Percentiles rank a stretch among this genome's conserved stretches.
phyloP scores from a whole-genome alignment of 192 early-diverging fungal genomes.

The Backusella sp. region DNA sequence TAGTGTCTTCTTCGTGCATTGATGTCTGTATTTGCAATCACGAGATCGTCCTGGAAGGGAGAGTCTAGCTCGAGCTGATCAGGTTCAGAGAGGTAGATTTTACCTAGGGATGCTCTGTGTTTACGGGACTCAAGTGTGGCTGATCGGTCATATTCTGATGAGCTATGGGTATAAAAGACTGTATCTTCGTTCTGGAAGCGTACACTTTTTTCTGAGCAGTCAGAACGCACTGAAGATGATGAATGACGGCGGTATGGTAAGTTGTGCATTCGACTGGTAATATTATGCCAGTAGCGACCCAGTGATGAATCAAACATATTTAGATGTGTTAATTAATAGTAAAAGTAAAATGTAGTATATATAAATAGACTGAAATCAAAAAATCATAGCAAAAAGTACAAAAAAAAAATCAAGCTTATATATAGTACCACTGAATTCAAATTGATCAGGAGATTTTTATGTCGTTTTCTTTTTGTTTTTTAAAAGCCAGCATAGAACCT shows the following conservation, averaged over 20 bases:
- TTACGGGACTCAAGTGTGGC: not conserved
- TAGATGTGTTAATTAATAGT: not conserved
- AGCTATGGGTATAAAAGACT: constrained; percentile 21
- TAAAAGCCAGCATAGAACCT: not conserved
- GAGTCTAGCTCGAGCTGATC: not conserved
- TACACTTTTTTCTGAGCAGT: constrained; percentile 7
- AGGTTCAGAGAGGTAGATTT: constrained; percentile 6
- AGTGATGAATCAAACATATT: constrained; percentile 4
- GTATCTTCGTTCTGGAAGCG: constrained; percentile 5
- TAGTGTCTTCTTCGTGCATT: constrained; percentile 1
- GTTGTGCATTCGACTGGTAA: not conserved
- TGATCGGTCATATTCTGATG: constrained; percentile 20
- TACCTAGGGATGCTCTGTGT: not conserved
- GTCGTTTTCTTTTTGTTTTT: not conserved
- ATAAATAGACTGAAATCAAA: not conserved
- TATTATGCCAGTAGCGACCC: not conserved
- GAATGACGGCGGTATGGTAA: not conserved
- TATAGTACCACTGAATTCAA: not conserved
- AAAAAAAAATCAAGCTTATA: not conserved
- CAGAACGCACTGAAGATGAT: not conserved
- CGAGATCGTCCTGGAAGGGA: not conserved
- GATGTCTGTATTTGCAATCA: not conserved
- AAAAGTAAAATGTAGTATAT: not conserved
- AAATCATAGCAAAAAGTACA: not conserved
- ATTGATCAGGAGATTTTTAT: constrained; percentile 1